phyloP scores from a whole-genome alignment of 257 asterid genomes.

The Orobanche coerulescens region DNA sequence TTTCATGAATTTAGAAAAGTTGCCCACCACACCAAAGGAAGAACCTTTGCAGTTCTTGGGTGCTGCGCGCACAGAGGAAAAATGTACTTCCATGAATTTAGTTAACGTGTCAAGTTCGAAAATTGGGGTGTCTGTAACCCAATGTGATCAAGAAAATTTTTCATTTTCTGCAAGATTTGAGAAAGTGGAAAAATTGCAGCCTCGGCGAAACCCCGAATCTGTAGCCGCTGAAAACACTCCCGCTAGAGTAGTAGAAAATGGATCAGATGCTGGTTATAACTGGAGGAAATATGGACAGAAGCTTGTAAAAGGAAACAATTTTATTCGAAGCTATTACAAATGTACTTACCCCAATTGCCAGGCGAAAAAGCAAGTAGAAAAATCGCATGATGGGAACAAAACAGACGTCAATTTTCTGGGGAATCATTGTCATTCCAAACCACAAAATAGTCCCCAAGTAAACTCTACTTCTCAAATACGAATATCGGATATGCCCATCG shows the following conservation, averaged over 20 bases:
- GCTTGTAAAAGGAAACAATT: slow-evolving; percentile 79
- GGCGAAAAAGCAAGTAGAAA: slow-evolving; percentile 85
- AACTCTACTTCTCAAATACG: slow-evolving; percentile 31
- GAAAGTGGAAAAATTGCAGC: slow-evolving; percentile 56
- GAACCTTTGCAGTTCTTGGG: slow-evolving; percentile 28
- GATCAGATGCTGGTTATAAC: slow-evolving; percentile 76
- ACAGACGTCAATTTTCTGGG: slow-evolving; percentile 67
- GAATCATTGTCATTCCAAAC: slow-evolving; percentile 66
- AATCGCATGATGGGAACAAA: slow-evolving; percentile 60
- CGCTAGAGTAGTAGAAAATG: slow-evolving; percentile 36
- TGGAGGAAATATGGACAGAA: slow-evolving; percentile 99
- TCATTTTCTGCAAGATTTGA: slow-evolving; percentile 28
- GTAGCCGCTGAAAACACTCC: slow-evolving; percentile 32
- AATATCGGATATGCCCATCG: slow-evolving; percentile 26
- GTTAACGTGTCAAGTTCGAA: slow-evolving; percentile 20
- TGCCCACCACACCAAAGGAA: slow-evolving; percentile 24
- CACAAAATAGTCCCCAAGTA: slow-evolving; percentile 42
- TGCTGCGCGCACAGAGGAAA: slow-evolving; percentile 26
- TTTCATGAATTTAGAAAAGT: slow-evolving; percentile 14
- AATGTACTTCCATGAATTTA: slow-evolving; percentile 17
- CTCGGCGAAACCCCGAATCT: slow-evolving; percentile 43
- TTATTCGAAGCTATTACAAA: slow-evolving; percentile 77
- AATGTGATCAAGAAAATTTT: slow-evolving; percentile 23
- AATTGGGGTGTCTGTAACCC: slow-evolving; percentile 26
- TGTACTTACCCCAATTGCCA: slow-evolving; percentile 65